Evolutionary conservation across 2,329 filamentous ascomycete species (phyloP).

Genomic region (Claviceps monticola): DNA sequence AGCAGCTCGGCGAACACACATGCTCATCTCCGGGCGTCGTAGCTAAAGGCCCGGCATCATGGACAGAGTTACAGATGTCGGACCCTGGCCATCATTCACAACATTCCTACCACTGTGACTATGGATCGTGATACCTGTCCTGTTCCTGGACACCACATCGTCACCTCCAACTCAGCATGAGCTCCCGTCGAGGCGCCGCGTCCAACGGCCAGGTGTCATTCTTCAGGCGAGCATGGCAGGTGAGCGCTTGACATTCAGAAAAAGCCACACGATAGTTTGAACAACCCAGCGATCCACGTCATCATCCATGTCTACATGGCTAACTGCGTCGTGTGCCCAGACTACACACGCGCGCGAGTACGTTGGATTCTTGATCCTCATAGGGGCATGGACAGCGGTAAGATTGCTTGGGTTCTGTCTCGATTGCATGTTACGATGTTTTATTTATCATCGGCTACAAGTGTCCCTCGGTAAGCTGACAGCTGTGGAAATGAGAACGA

Average conservation of each 20-base stretch:
- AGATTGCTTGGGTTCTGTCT: background rate
- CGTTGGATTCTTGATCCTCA: constrained; percentile 3
- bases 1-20: too few species aligned
- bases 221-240: constrained; percentile 5
- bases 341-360: constrained; percentile 6
- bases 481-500: constrained; percentile 1
- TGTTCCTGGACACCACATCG: background rate
- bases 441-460: background rate
- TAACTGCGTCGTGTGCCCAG: constrained; percentile 1
- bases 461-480: background rate
- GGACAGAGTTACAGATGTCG: too few species aligned
- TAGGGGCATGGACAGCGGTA: constrained; percentile 5
- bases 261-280: background rate
- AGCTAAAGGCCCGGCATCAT: too few species aligned
- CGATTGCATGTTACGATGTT: background rate
- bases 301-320: background rate
- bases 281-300: too few species aligned
- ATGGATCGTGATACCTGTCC: background rate
- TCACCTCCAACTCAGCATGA: background rate
- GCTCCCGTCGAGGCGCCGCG: constrained; percentile 1
- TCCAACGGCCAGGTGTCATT: background rate
- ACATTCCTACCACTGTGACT: background rate
- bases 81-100: too few species aligned
- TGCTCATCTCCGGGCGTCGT: too few species aligned
- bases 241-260: background rate